A percentile compares a stretch with the other conserved stretches of the same genome.
Conservation (phyloP, 148 eudicot species). For the Vaccinium macrocarpon region DNA sequence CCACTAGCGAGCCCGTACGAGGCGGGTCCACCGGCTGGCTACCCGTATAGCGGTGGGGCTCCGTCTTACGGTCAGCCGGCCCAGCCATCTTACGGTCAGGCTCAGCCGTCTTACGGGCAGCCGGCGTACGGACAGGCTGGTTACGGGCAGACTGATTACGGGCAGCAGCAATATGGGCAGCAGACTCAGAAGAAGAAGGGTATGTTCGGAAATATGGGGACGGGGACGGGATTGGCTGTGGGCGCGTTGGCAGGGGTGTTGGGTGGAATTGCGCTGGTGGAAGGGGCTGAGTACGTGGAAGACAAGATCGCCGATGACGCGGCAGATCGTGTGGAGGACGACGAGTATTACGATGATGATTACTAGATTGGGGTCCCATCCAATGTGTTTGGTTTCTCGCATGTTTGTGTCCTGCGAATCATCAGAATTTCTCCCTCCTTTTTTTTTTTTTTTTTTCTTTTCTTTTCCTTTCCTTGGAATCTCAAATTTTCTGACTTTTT, state of each 20-base stretch:
- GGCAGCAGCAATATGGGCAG: neutral
- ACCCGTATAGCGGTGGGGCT: neutral
- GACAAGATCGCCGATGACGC: slow-evolving; percentile 62
- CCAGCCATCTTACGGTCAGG: neutral
- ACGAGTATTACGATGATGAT: slow-evolving; percentile 39
- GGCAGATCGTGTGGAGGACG: slow-evolving; percentile 68
- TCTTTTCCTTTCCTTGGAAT: neutral
- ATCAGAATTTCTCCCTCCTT: neutral
- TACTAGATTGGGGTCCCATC: neutral
- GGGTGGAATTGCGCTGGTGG: slow-evolving; percentile 73
- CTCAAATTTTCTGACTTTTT: neutral
- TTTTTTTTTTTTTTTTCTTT: too few relatives aligned
- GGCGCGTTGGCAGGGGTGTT: slow-evolving; percentile 78
- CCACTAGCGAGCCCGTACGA: slow-evolving; percentile 7
- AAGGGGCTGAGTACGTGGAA: slow-evolving; percentile 63
- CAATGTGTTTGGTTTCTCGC: neutral
- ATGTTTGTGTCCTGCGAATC: neutral
- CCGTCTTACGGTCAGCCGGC: neutral
- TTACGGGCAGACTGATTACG: neutral
- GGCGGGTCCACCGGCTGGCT: neutral
- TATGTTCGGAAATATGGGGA: slow-evolving; percentile 39
- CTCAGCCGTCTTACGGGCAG: slow-evolving; percentile 8
- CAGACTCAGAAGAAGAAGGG: slow-evolving; percentile 42
- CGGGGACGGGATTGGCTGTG: slow-evolving; percentile 89
- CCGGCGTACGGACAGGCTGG: slow-evolving; percentile 19